Conservation (phyloP, 305 asterid species). For the Vinca major region DNA sequence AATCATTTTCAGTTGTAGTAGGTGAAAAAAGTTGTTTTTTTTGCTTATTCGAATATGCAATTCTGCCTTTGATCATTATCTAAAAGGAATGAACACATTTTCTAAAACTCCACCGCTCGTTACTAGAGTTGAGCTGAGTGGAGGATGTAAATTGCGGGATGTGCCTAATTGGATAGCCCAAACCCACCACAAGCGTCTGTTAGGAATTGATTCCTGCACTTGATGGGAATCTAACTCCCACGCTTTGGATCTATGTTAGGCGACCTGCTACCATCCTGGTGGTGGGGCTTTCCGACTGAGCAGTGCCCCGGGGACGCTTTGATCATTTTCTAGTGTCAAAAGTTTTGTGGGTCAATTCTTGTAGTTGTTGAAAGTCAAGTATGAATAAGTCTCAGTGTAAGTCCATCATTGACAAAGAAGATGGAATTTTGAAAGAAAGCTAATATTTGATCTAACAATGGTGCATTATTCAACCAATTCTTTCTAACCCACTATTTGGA, state of each 20-base stretch:
- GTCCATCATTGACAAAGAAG: not conserved
- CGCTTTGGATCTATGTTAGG: too few species aligned
- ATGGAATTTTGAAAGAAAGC: not conserved
- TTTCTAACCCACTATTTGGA: not conserved
- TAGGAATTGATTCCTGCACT: too few species aligned
- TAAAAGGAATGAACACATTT: too few species aligned
- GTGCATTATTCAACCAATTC: not conserved
- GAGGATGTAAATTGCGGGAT: too few species aligned
- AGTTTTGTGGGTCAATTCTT: conserved; percentile 1
- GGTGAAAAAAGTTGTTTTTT: not conserved
- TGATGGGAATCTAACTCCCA: too few species aligned
- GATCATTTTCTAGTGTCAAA: not conserved
- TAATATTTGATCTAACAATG: not conserved
- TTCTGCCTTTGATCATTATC: too few species aligned
- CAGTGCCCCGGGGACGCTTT: too few species aligned
- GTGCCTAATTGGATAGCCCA: too few species aligned
- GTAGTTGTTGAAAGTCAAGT: conserved; percentile 5
- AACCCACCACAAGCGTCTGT: too few species aligned
- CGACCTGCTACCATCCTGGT: too few species aligned
- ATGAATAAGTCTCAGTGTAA: not conserved
- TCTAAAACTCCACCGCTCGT: not conserved
- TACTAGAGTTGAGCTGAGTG: too few species aligned
- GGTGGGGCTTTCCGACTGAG: too few species aligned
- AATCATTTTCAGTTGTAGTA: not conserved
- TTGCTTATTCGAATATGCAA: not conserved